Evolutionary conservation across 1,284 basidiomycete species (phyloP), one percentile per base, ranked within the genome.

Genomic region (Takashimella tepidaria): DNA sequence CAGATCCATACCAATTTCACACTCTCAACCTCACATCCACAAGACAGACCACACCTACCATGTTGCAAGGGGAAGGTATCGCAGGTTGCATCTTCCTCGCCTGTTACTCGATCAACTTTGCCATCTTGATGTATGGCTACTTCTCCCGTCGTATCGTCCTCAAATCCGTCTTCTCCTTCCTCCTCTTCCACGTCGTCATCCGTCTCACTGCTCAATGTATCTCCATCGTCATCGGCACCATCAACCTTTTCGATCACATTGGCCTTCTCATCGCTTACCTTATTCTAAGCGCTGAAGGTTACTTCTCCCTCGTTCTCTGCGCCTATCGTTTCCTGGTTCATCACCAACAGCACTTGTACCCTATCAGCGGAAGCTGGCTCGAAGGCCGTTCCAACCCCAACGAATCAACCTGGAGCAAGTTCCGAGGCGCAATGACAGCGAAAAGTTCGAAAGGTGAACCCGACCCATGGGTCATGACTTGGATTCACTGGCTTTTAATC

Each of bases 271-370:
- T 60, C 41, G 60, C 61, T 6, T 63, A 61, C 54, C 59, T 66
- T 53, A 54, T 66, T 45, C 57, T 66, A 45, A 53, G 54, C 10
- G 65, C 65, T 19, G 65, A 67, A 43, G 65, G 65, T n/a, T 67
- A 67, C 56, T 67, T 67, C 37, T 63, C 61, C 22, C 57, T 67
- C 5, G 63, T 62, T 19, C 53, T 60, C 1, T 57, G 56, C 45
- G 45, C 58, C 16, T 60, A 60, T 23, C 49, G 58, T 10, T 60
- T 60, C 53, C 40, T 57, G 31, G 57, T 60, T 24, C 55, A 57
- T 41, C 58, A 60, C 31, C 58, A 60, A 25, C 56, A 60, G 42
- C 53, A 57, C 37, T 11, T 49, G 37, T 60, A 60, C 40, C 56
- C 58, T 1, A 50, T 55, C 53, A 24, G 24, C 16, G 58, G 56